A percentile compares a stretch with the other conserved stretches of the same genome.
Conservation (phyloP, 139 green algal species). For the Dunaliella primolecta region DNA sequence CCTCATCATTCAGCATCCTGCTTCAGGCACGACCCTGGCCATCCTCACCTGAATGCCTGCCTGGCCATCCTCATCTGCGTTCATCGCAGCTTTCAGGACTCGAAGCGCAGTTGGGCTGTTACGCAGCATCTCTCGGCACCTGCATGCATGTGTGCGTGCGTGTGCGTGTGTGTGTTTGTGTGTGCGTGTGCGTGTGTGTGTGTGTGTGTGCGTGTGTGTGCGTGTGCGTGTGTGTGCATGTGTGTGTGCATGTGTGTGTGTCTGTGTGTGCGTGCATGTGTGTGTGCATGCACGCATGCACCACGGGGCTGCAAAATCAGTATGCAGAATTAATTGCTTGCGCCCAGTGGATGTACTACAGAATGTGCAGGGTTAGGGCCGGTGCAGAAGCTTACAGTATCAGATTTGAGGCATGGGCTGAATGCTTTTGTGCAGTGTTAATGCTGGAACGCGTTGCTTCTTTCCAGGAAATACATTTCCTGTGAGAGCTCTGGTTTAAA, state of each 20-base stretch:
- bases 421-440: no score
- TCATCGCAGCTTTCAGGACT: constrained; percentile 89
- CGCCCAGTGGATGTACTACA: no score
- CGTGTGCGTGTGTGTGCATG: neutral
- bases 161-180: neutral
- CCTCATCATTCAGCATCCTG: no score
- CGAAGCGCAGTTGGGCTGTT: constrained; percentile 94
- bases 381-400: no score
- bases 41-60: constrained; percentile 82
- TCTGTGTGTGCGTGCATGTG: neutral
- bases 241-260: neutral
- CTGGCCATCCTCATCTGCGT: constrained; percentile 94
- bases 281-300: neutral
- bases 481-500: no score
- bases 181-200: neutral
- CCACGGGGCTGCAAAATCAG: neutral
- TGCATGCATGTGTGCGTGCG: no score
- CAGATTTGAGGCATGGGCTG: no score
- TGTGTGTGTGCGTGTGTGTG: neutral
- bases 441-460: no score
- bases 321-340: no score
- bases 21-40: no score
- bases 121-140: constrained; percentile 92
- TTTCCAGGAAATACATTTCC: no score
- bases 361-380: no score